Percentiles rank a stretch among this genome's conserved stretches.
phyloP scores from a whole-genome alignment of 2,329 filamentous ascomycete species.

The Cercospora sp. region DNA sequence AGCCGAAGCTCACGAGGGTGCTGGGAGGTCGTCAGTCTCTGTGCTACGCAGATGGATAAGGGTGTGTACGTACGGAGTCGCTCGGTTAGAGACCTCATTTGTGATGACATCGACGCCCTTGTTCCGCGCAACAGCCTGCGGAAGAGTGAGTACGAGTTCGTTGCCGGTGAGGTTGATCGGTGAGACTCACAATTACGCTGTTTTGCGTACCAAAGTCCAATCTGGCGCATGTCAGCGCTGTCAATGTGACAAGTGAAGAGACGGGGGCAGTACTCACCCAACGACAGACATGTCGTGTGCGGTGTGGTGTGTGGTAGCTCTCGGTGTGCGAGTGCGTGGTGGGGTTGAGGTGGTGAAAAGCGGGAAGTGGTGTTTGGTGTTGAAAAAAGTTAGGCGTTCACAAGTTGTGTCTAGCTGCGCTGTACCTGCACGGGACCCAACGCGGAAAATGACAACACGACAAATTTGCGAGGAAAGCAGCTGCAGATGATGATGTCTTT shows the following conservation, averaged over 20 bases:
- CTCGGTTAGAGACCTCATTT: conserved; percentile 98
- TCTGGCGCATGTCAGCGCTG: conserved; percentile 28
- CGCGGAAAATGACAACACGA: background rate
- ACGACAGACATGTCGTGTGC: conserved; percentile 17
- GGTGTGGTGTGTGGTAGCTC: conserved; percentile 7
- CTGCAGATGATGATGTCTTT: conserved; percentile 2
- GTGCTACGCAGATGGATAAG: conserved; percentile 3
- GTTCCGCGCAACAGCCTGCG: conserved; percentile 83
- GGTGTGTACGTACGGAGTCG: conserved; percentile 77
- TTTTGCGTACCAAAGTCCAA: conserved; percentile 95
- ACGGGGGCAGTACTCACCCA: conserved; percentile 10
- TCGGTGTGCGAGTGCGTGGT: conserved; percentile 12
- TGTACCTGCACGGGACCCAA: background rate
- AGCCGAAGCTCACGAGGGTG: conserved; percentile 86
- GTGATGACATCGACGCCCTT: conserved; percentile 98
- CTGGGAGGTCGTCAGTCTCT: conserved; percentile 40
- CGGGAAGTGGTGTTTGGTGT: conserved; percentile 5
- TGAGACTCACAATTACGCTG: conserved; percentile 68
- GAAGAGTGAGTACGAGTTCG: conserved; percentile 21
- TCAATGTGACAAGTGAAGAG: background rate
- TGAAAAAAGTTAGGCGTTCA: conserved; percentile 7
- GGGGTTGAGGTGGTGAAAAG: background rate
- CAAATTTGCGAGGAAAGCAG: background rate
- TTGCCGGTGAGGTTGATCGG: background rate
- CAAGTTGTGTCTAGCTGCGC: background rate